Evolutionary conservation across 495 filamentous ascomycete species (phyloP).

Genomic region (Entonaema liquescens): DNA sequence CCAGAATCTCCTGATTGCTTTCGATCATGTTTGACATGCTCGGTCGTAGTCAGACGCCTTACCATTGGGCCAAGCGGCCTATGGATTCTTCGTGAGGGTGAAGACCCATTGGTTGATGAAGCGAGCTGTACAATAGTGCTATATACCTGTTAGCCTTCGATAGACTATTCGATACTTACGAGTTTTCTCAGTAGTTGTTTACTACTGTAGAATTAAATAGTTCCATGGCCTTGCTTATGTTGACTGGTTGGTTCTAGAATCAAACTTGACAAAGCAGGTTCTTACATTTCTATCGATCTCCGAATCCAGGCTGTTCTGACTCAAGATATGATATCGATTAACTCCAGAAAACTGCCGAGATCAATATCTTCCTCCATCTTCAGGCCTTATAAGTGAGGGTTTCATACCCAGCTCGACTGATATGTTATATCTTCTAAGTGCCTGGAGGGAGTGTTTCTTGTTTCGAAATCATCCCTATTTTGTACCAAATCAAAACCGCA

Average conservation of each 20-base stretch:
- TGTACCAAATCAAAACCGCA: too few relatives aligned
- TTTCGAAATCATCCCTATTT: too few relatives aligned
- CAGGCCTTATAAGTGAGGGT: not conserved
- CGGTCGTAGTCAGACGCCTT: conserved; percentile 16
- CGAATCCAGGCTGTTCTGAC: not conserved
- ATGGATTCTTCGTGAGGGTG: not conserved
- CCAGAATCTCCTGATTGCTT: conserved; percentile 15
- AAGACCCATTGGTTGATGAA: not conserved
- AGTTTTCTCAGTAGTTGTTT: not conserved
- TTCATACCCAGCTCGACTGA: too few relatives aligned
- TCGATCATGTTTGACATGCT: not conserved
- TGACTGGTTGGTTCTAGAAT: not conserved
- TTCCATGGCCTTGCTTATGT: not conserved
- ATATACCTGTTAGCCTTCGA: not conserved
- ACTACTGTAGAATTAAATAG: not conserved
- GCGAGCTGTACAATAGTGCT: not conserved
- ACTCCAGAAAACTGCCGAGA: not conserved
- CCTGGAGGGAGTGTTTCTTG: too few relatives aligned
- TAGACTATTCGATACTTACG: not conserved
- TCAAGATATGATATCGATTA: not conserved
- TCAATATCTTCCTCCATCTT: not conserved
- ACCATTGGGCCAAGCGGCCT: conserved; percentile 17
- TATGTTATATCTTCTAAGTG: too few relatives aligned
- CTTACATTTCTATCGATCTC: not conserved
- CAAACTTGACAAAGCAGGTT: not conserved